These are phyloP conservation scores for Globisporangium nodosum DNA, from an alignment of 352 stramenopile species.

Conservation along the genomic window DNA sequence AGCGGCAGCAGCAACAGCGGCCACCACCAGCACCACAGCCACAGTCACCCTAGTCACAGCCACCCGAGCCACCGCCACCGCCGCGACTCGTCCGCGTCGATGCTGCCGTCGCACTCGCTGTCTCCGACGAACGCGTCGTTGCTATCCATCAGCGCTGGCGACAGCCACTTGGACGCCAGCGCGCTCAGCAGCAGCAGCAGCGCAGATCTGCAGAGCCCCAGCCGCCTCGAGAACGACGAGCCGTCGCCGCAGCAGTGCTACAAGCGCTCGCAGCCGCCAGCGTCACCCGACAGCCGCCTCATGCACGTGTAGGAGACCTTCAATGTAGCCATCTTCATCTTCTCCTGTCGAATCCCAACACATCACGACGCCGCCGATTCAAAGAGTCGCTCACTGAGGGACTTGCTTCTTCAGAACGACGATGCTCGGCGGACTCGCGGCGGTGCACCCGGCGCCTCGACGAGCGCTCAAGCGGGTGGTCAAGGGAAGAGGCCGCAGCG, in stretches of 20 bases:
- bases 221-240: constrained; percentile 10
- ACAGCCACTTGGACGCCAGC: not conserved
- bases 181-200: constrained; percentile 1
- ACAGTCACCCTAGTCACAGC: not conserved
- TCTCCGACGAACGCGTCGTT: constrained; percentile 17
- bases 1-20: constrained; percentile 7
- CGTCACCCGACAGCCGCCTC: constrained; percentile 29
- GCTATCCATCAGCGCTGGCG: not conserved
- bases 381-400: not conserved
- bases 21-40: not conserved
- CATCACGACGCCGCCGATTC: not conserved
- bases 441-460: constrained; percentile 4
- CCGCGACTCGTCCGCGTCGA: constrained; percentile 2
- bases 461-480: constrained; percentile 7
- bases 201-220: constrained; percentile 23
- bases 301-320: constrained; percentile 20
- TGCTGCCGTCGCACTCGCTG: not conserved
- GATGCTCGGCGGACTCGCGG: constrained; percentile 1
- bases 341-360: not conserved
- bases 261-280: constrained; percentile 41
- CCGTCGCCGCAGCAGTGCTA: constrained; percentile 36
- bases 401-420: too few species aligned
- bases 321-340: not conserved
- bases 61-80: not conserved
- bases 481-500: constrained; percentile 1